A percentile compares a stretch with the other conserved stretches of the same genome.
Evolutionary conservation across 306 rosid genomes (phyloP).

Genomic region (Lathyrus aphaca): DNA sequence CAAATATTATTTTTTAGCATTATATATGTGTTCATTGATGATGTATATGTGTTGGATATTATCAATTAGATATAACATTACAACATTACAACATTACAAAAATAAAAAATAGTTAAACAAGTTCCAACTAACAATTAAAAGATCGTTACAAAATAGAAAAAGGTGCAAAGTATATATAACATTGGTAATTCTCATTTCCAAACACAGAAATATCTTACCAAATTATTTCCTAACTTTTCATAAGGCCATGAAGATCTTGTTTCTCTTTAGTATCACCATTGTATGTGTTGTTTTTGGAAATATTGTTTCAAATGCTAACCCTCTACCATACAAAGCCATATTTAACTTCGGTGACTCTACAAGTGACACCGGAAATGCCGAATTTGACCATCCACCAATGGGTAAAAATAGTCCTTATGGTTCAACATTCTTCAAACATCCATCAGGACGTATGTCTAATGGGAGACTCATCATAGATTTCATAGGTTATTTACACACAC

Average conservation of each 20-base stretch:
- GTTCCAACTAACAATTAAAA: too few species aligned
- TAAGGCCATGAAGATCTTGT: neutral
- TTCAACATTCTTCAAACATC: conserved; percentile 44
- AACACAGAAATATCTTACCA: too few species aligned
- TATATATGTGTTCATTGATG: too few species aligned
- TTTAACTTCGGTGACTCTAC: conserved; percentile 60
- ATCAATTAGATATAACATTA: too few species aligned
- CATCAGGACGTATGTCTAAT: conserved; percentile 45
- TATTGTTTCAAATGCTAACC: neutral
- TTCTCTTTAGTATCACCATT: neutral
- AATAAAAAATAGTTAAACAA: too few species aligned
- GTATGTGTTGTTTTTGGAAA: neutral
- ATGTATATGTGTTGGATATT: too few species aligned
- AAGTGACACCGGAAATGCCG: conserved; percentile 56
- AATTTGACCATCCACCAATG: neutral
- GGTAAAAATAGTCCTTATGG: conserved; percentile 43
- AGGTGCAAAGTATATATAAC: too few species aligned
- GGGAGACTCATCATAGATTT: conserved; percentile 36
- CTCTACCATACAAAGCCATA: conserved; percentile 37
- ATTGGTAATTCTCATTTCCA: too few species aligned
- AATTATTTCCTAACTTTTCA: too few species aligned
- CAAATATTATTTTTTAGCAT: too few species aligned
- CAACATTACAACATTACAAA: too few species aligned
- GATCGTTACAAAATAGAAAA: too few species aligned
- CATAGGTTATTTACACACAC: conserved; percentile 35